phyloP scores from a whole-genome alignment of 768 basidiomycete genomes.

The Termitomyces sp. region DNA sequence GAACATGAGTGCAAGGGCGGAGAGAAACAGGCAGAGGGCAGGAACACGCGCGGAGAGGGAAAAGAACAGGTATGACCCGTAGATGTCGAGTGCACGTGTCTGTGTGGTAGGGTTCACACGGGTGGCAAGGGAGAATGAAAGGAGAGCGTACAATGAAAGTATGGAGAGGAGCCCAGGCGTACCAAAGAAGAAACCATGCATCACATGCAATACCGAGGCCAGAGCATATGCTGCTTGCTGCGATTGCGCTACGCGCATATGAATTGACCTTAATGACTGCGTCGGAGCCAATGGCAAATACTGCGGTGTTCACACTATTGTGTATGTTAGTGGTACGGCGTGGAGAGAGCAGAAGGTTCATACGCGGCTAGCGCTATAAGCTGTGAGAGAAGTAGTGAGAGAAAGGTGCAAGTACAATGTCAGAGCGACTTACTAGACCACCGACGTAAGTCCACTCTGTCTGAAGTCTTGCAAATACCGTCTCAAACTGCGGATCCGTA shows the following conservation, averaged over 20 bases:
- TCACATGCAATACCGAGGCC: conserved; percentile 62
- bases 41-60: conserved; percentile 62
- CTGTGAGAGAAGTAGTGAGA: conserved; percentile 23
- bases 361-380: conserved; percentile 59
- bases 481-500: conserved; percentile 47
- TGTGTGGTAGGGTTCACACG: conserved; percentile 15
- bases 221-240: conserved; percentile 52
- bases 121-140: neutral
- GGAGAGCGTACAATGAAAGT: conserved; percentile 45
- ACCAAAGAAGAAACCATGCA: conserved; percentile 63
- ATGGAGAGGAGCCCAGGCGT: conserved; percentile 44
- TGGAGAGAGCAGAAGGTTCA: conserved; percentile 10
- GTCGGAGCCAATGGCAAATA: conserved; percentile 57
- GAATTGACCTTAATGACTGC: conserved; percentile 45
- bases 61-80: conserved; percentile 63
- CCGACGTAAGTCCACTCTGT: conserved; percentile 65
- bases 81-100: conserved; percentile 50
- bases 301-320: conserved; percentile 43
- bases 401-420: neutral
- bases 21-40: conserved; percentile 52
- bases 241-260: conserved; percentile 46
- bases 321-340: neutral
- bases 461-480: conserved; percentile 40
- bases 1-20: conserved; percentile 50
- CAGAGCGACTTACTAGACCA: conserved; percentile 41